Base-by-base conservation (phyloP, 345 rosid genomes). In the Raphanus raphanistrum region DNA sequence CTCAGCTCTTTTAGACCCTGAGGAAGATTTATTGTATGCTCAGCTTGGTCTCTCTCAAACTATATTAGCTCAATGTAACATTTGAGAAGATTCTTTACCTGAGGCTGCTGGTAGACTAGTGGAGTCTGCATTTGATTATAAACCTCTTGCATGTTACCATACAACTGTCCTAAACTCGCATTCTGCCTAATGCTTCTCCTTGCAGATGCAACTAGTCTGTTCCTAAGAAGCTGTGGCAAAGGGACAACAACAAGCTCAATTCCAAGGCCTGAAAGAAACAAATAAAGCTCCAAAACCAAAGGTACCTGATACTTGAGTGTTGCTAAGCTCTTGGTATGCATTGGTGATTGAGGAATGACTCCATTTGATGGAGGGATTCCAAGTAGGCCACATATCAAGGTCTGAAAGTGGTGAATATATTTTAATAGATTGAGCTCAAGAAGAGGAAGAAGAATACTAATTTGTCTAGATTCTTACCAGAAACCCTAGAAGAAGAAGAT, bases 341-440 rank as follows among this genome's bases (percentile, higher is more conserved):
- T 94, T 41, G 98, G 98, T 55, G 98, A 94, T 72, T 94, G 98
- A 8, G 98, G 98, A 70, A 94, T 92, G 67, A 94, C 98, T 68
- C 98, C 98, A 78, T 94, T 94, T 54, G 98, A 87, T 61, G 98
- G 98, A 28, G 98, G 98, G 67, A 94, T 89, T 79, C 98, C 98
- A 71, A 94, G 83, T 57, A 94, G 92, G 68, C 98, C 98, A 31
- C 98, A 92, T 64, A 94, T 52, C 58, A 94, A 85, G 55, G 89
- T 90, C 98, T 94, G 83, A 45, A 64, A 76, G 26, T 2, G 48
- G 59, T 0, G 3, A 25, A 76, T 7, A 9, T 27, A 35, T 41
- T 21, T 21, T 11, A 71, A 8, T 60, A 29, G 5, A 16, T 5
- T 59, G 7, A 58, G 25, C 11, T 48, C 43, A 66, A 17, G 16